Percentiles rank a stretch among this genome's conserved stretches.
Evolutionary conservation across 2,329 filamentous ascomycete genomes (phyloP).

Genomic region (Lomentospora prolificans): DNA sequence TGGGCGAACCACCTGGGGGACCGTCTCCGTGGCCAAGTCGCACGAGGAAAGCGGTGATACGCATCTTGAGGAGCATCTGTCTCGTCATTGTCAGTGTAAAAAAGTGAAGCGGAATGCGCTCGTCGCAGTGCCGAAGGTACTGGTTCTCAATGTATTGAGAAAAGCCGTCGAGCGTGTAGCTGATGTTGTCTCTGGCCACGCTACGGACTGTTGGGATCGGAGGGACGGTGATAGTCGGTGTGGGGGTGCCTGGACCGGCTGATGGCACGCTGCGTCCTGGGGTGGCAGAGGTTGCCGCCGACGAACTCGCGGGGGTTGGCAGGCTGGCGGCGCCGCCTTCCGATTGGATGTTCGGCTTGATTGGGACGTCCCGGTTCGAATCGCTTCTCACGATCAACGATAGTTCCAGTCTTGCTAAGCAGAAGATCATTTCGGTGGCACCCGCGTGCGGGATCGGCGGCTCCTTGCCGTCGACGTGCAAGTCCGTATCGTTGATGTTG

Average conservation of each 20-base stretch:
- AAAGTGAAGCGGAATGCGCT: constrained; percentile 48
- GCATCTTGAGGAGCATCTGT: constrained; percentile 45
- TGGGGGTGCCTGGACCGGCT: constrained; percentile 11
- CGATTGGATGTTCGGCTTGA: constrained; percentile 10
- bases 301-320: constrained; percentile 1
- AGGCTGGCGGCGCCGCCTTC: not conserved
- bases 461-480: constrained; percentile 47
- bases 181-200: constrained; percentile 38
- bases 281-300: not conserved
- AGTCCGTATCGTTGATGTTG: constrained; percentile 52
- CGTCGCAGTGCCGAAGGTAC: constrained; percentile 47
- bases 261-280: constrained; percentile 9
- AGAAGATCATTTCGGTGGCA: constrained; percentile 52
- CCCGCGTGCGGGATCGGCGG: constrained; percentile 36
- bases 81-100: constrained; percentile 50
- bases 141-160: constrained; percentile 44
- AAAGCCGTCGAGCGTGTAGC: constrained; percentile 42
- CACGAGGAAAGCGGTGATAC: constrained; percentile 43
- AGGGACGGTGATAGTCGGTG: constrained; percentile 18
- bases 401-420: constrained; percentile 46
- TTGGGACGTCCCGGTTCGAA: constrained; percentile 26
- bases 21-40: constrained; percentile 32
- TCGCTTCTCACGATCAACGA: constrained; percentile 42
- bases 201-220: constrained; percentile 30
- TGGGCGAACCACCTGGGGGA: not conserved